A percentile compares a stretch with the other conserved stretches of the same genome.
Conservation (phyloP, 2,329 filamentous ascomycete species). For the Aspergillus amoenus region DNA sequence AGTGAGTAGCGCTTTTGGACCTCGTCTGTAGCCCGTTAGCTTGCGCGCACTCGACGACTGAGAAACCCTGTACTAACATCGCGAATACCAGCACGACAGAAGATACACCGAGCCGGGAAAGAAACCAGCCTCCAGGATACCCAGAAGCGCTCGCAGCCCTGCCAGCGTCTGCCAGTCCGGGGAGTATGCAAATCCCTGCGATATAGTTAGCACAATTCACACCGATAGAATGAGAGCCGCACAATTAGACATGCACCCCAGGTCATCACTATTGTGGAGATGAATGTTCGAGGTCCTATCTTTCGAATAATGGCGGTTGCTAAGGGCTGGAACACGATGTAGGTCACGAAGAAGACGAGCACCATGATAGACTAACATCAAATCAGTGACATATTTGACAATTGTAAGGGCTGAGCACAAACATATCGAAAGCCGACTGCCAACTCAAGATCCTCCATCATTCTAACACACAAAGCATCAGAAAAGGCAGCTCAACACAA, state of each 20-base stretch:
- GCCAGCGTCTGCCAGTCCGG: constrained; percentile 30
- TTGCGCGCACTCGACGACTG: background rate
- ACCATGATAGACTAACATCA: constrained; percentile 26
- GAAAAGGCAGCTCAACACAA: background rate
- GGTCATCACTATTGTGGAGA: constrained; percentile 26
- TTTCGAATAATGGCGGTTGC: constrained; percentile 32
- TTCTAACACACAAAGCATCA: constrained; percentile 36
- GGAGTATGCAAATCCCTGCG: constrained; percentile 27
- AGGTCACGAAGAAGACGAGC: constrained; percentile 34
- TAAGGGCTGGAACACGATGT: constrained; percentile 30
- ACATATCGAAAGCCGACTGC: constrained; percentile 29
- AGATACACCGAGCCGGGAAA: constrained; percentile 71
- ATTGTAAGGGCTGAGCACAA: background rate
- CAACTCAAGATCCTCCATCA: constrained; percentile 31
- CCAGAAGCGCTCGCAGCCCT: constrained; percentile 26
- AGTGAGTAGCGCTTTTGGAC: constrained; percentile 39
- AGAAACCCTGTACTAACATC: constrained; percentile 24
- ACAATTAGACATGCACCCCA: constrained; percentile 33
- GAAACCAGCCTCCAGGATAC: constrained; percentile 50
- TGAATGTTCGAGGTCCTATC: constrained; percentile 29
- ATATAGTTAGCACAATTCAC: background rate
- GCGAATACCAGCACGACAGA: constrained; percentile 71
- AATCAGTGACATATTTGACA: background rate
- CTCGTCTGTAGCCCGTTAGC: constrained; percentile 22
- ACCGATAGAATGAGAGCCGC: background rate